phyloP scores from a whole-genome alignment of 768 basidiomycete species.

The Neoboletus magnificus region DNA sequence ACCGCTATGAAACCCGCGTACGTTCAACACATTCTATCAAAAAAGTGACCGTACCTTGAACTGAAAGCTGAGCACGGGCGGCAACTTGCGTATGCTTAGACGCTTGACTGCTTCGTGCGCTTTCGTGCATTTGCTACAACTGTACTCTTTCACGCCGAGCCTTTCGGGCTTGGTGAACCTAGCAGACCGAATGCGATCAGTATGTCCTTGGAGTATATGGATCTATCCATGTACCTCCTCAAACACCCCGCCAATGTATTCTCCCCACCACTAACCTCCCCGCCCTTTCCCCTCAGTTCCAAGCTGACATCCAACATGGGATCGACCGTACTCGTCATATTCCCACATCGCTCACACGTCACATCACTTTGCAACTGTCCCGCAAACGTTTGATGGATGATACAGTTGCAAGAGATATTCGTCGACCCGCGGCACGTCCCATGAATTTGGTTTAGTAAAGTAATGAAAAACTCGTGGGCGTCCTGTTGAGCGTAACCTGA shows the following conservation, averaged over 20 bases:
- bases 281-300: conserved; percentile 62
- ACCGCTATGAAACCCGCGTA: conserved; percentile 53
- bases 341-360: conserved; percentile 81
- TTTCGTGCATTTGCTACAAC: conserved; percentile 78
- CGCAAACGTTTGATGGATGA: conserved; percentile 87
- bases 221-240: conserved; percentile 47
- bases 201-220: background rate
- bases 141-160: conserved; percentile 77
- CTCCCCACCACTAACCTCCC: conserved; percentile 44
- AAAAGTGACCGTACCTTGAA: conserved; percentile 59
- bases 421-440: conserved; percentile 69
- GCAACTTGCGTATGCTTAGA: conserved; percentile 78
- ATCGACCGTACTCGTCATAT: conserved; percentile 74
- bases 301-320: conserved; percentile 90
- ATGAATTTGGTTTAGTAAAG: conserved; percentile 85
- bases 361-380: conserved; percentile 88
- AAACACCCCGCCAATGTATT: conserved; percentile 76
- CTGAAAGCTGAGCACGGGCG: conserved; percentile 89
- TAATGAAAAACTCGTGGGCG: conserved; percentile 85
- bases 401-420: conserved; percentile 80
- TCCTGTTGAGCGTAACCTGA: conserved; percentile 95
- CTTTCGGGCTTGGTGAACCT: conserved; percentile 88
- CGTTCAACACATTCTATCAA: background rate
- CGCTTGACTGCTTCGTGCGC: conserved; percentile 80
- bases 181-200: conserved; percentile 1